Conservation (phyloP, 306 rosid species). For the Casuarina cunninghamiana region DNA sequence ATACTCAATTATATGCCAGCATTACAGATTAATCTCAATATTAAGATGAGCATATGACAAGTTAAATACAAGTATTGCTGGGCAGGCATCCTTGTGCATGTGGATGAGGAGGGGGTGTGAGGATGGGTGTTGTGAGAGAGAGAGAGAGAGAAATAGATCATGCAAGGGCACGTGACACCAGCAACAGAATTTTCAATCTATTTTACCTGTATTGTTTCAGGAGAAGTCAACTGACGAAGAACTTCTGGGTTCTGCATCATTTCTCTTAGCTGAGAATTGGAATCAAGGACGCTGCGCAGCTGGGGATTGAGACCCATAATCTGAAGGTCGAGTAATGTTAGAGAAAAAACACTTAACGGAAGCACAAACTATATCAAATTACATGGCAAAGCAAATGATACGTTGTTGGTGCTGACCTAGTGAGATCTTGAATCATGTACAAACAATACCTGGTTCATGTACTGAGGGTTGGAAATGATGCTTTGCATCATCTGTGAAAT, state of each 20-base stretch:
- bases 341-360: constrained; percentile 19
- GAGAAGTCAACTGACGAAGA: constrained; percentile 71
- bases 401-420: background rate
- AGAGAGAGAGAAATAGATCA: constrained; percentile 3
- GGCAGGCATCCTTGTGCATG: background rate
- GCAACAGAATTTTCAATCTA: constrained; percentile 16
- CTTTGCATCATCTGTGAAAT: constrained; percentile 87
- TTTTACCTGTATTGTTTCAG: constrained; percentile 86
- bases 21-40: background rate
- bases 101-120: background rate
- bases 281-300: constrained; percentile 66
- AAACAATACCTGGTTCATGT: constrained; percentile 67
- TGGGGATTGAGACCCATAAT: constrained; percentile 62
- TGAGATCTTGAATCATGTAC: background rate
- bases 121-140: background rate
- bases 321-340: constrained; percentile 40
- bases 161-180: constrained; percentile 22
- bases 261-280: constrained; percentile 74
- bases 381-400: background rate
- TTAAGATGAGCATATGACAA: background rate
- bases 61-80: background rate
- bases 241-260: constrained; percentile 84
- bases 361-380: constrained; percentile 7
- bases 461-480: constrained; percentile 74
- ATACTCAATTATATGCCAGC: background rate